Base-by-base conservation (phyloP, 1,139 yeast species). In the Cylindricascospora bacillispora region DNA sequence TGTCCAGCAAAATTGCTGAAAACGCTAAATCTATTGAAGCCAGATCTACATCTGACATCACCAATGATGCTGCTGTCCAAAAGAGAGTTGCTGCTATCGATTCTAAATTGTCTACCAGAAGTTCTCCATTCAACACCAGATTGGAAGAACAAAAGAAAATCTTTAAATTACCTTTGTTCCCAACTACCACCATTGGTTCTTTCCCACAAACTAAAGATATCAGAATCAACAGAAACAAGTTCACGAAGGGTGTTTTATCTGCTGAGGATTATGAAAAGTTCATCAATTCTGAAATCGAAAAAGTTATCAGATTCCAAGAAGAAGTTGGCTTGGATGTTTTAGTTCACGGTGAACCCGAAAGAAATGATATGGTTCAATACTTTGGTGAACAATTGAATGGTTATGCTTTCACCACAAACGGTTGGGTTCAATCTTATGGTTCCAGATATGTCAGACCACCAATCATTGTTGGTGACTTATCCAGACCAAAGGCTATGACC, bases 361-460 rank as follows among this genome's bases (percentile, higher is more conserved):
- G 98, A 78, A 89, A 89, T 70, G 98, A 89, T 71, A 89, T 89
- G 98, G 98, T 89, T 57, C 98, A 89, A 73, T 89, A 89, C 78
- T 89, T 89, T 49, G 98, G 98, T 72, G 98, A 89, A 71, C 85
- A 83, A 72, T 73, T 89, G 62, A 80, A 82, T 60, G 98, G 98
- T 62, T 89, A 81, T 62, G 94, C 93, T 49, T 89, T 89, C 75
- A 89, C 98, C 65, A 71, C 82, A 53, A 83, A 83, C 74, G 98
- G 98, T 67, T 89, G 98, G 98, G 98, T 89, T 52, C 98, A 89
- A 74, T 89, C 98, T 49, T 89, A 86, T 65, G 98, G 98, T 73
- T 86, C 98, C 48, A 82, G 98, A 72, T 89, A 89, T 66, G 98
- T 89, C 52, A 85, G 98, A 74, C 98, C 98, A 61, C 98, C 98